Percentiles rank a stretch among this genome's conserved stretches.
Conservation (phyloP, 129 eudicot species). For the Rutidosis leptorrhynchoides region DNA sequence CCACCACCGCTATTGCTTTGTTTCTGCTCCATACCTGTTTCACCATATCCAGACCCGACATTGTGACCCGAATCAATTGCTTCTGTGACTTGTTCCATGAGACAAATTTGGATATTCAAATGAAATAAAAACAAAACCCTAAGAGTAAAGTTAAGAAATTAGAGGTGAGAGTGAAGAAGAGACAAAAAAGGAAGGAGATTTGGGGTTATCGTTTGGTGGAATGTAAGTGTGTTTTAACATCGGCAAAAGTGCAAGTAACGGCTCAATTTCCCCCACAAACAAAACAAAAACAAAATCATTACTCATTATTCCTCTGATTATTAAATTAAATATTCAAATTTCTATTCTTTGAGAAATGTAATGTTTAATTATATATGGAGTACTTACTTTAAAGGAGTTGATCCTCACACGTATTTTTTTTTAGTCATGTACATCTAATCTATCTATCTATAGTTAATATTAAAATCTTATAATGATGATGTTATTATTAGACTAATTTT, state of each 20-base stretch:
- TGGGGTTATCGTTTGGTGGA: constrained; percentile 26
- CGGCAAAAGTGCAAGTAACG: constrained; percentile 34
- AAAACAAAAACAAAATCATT: constrained; percentile 20
- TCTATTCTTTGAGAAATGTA: too few species aligned
- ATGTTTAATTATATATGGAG: too few species aligned
- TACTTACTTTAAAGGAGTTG: too few species aligned
- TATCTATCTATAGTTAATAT: too few species aligned
- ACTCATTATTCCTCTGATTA: too few species aligned
- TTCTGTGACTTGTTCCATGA: constrained; percentile 23
- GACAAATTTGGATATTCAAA: constrained; percentile 19
- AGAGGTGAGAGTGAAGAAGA: constrained; percentile 15
- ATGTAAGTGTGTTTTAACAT: neutral
- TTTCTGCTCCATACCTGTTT: constrained; percentile 25
- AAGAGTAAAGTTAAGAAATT: neutral
- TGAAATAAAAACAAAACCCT: constrained; percentile 26
- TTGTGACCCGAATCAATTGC: constrained; percentile 24
- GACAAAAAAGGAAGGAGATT: constrained; percentile 22
- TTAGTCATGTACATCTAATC: too few species aligned
- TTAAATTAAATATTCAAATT: too few species aligned
- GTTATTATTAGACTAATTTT: too few species aligned
- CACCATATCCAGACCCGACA: constrained; percentile 25
- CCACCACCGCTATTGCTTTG: constrained; percentile 15
- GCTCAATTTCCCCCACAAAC: constrained; percentile 31
- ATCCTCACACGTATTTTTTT: too few species aligned
- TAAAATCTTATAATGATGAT: too few species aligned